These are phyloP conservation scores for Imleria badia DNA, from an alignment of 768 basidiomycete genomes.

Conservation along the genomic window DNA sequence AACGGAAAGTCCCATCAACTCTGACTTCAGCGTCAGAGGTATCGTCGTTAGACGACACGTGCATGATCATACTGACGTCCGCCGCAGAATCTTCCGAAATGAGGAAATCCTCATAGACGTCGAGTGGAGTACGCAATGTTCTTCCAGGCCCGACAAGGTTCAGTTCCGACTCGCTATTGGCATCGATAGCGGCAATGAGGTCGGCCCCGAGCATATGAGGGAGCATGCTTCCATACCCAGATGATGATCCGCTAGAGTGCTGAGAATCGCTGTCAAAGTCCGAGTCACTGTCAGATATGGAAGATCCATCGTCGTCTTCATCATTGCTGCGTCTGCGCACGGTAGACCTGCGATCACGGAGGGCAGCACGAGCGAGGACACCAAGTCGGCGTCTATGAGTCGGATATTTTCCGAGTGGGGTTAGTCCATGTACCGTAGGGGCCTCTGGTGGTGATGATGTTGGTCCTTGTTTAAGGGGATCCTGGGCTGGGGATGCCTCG, in stretches of 20 bases:
- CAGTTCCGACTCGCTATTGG: constrained; percentile 26
- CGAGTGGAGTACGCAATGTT: not conserved
- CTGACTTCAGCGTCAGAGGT: constrained; percentile 6
- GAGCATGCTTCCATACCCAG: constrained; percentile 18
- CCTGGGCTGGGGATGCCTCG: not conserved
- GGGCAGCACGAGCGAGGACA: constrained; percentile 20
- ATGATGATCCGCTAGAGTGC: constrained; percentile 23
- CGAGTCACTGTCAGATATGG: constrained; percentile 16
- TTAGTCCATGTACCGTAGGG: not conserved
- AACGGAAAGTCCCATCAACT: constrained; percentile 3
- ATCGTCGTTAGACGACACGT: constrained; percentile 15
- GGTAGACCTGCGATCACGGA: constrained; percentile 18
- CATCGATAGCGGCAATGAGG: constrained; percentile 28
- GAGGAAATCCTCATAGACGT: constrained; percentile 10
- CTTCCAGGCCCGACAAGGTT: constrained; percentile 7
- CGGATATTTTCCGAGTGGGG: not conserved
- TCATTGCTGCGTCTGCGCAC: not conserved
- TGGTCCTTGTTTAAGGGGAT: not conserved
- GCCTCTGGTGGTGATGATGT: not conserved
- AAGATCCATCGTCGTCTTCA: constrained; percentile 4
- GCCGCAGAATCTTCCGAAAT: constrained; percentile 17
- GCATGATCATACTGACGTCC: constrained; percentile 25
- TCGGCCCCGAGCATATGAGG: constrained; percentile 28
- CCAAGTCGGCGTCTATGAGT: constrained; percentile 10
- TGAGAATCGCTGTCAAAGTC: constrained; percentile 20